A percentile compares a stretch with the other conserved stretches of the same genome.
Conservation (phyloP, 2,329 filamentous ascomycete genomes). For the Pseudogymnoascus sp. region DNA sequence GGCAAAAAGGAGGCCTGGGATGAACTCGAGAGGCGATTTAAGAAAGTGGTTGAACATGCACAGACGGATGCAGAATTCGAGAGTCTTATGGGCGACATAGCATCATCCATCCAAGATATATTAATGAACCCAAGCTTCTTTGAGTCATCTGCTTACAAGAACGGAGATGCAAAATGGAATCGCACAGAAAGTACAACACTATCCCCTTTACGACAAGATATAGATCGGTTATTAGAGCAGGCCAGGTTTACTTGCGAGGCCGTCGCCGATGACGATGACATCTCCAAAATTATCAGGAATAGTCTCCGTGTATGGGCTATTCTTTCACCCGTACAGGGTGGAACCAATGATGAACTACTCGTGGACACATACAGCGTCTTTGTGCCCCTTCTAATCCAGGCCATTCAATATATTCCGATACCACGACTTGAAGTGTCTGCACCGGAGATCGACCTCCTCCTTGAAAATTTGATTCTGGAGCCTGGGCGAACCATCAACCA, state of each 20-base stretch:
- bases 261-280: constrained; percentile 61
- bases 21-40: constrained; percentile 58
- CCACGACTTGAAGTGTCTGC: constrained; percentile 81
- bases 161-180: neutral
- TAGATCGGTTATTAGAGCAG: constrained; percentile 64
- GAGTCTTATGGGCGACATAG: constrained; percentile 62
- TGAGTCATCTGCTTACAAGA: constrained; percentile 46
- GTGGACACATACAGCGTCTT: constrained; percentile 73
- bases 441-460: constrained; percentile 71
- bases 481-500: constrained; percentile 76
- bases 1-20: constrained; percentile 69
- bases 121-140: constrained; percentile 82
- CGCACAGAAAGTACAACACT: constrained; percentile 42
- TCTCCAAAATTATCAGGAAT: constrained; percentile 60
- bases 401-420: constrained; percentile 80
- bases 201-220: constrained; percentile 60
- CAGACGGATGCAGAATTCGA: constrained; percentile 77
- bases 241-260: constrained; percentile 58
- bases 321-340: constrained; percentile 55
- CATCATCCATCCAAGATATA: constrained; percentile 67
- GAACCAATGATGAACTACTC: constrained; percentile 62
- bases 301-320: constrained; percentile 59
- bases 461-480: constrained; percentile 87
- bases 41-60: constrained; percentile 63
- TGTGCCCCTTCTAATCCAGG: constrained; percentile 65